Conservation (phyloP, 495 filamentous ascomycete species). For the Neurospora africana region DNA sequence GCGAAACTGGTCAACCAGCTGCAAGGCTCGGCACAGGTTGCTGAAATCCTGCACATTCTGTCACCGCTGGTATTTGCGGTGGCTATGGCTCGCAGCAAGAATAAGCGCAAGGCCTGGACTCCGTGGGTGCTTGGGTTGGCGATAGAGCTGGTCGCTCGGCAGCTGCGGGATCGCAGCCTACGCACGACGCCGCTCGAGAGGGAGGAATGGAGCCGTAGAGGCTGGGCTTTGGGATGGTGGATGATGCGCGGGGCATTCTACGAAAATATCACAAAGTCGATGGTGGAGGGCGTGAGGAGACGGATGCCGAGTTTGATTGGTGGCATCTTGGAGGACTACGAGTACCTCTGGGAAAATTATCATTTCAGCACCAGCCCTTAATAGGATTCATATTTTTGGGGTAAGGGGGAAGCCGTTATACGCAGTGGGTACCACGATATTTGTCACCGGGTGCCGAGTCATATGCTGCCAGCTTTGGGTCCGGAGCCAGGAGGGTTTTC, state of each 20-base stretch:
- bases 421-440: background rate
- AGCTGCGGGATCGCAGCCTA: slow-evolving; percentile 66
- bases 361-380: slow-evolving; percentile 59
- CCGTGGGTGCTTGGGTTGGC: slow-evolving; percentile 85
- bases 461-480: background rate
- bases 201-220: slow-evolving; percentile 75
- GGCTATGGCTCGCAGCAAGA: slow-evolving; percentile 57
- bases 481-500: background rate
- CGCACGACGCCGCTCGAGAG: slow-evolving; percentile 73
- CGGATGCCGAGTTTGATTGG: slow-evolving; percentile 69
- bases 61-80: slow-evolving; percentile 83
- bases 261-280: slow-evolving; percentile 79
- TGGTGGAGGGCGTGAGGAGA: slow-evolving; percentile 58
- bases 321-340: slow-evolving; percentile 85
- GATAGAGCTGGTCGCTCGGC: slow-evolving; percentile 77
- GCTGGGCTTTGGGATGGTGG: slow-evolving; percentile 93
- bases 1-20: slow-evolving; percentile 68
- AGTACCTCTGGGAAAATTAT: slow-evolving; percentile 96
- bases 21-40: slow-evolving; percentile 58
- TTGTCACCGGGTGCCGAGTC: background rate
- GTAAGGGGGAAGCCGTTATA: background rate
- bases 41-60: slow-evolving; percentile 84
- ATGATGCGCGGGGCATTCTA: slow-evolving; percentile 90
- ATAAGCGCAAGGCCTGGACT: slow-evolving; percentile 59
- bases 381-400: slow-evolving; percentile 1